Evolutionary conservation across 1,284 basidiomycete genomes (phyloP).

Genomic region (Caloboletus firmus): DNA sequence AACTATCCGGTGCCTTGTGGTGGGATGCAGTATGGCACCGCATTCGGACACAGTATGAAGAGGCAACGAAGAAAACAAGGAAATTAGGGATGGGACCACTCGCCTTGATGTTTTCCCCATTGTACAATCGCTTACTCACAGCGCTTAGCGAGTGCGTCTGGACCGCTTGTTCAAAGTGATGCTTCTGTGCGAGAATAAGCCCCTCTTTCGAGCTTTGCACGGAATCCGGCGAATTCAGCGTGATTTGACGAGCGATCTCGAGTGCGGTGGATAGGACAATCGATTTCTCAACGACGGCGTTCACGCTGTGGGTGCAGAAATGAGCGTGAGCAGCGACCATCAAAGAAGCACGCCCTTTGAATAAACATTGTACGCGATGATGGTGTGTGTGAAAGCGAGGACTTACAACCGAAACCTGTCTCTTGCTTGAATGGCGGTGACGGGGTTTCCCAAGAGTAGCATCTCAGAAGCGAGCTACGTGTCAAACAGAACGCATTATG

Average conservation of each 20-base stretch:
- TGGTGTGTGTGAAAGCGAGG: conserved; percentile 16
- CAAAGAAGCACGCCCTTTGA: conserved; percentile 11
- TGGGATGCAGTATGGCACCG: conserved; percentile 15
- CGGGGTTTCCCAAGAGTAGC: conserved; percentile 67
- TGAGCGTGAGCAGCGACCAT: conserved; percentile 13
- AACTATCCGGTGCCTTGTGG: conserved; percentile 7
- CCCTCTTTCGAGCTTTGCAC: conserved; percentile 76
- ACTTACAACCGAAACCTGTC: conserved; percentile 75
- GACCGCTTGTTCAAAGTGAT: conserved; percentile 56
- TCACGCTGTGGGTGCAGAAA: conserved; percentile 50
- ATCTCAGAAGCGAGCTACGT: conserved; percentile 73
- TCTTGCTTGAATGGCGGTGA: conserved; percentile 69
- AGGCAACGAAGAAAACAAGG: neutral
- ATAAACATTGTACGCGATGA: conserved; percentile 14
- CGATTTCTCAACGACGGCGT: conserved; percentile 60
- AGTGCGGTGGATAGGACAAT: conserved; percentile 65
- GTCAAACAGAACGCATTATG: conserved; percentile 5
- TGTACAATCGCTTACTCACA: conserved; percentile 58
- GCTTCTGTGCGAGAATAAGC: conserved; percentile 54
- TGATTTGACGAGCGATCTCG: conserved; percentile 60
- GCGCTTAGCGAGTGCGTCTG: conserved; percentile 48
- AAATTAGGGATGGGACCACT: conserved; percentile 6
- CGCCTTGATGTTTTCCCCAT: conserved; percentile 73
- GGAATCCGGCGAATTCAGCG: conserved; percentile 74
- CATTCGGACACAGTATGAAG: conserved; percentile 42